Base-by-base conservation (phyloP, 2,329 filamentous ascomycete species). In the Allantophomopsis cytisporea region DNA sequence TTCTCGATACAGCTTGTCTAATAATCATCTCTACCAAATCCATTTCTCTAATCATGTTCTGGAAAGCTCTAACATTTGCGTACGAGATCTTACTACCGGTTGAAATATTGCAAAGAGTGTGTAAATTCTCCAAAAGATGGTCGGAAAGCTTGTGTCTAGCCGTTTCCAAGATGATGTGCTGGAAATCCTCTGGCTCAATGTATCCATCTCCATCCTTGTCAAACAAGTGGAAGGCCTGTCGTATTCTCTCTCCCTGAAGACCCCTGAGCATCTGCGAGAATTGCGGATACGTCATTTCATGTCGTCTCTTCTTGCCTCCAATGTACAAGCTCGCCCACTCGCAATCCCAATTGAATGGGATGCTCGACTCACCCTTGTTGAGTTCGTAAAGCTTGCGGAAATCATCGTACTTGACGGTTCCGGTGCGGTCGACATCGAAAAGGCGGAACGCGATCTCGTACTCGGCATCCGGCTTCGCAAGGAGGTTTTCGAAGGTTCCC, bases 401-500 rank as follows among this genome's bases (percentile, higher is more conserved):
- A 52, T 87, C 77, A 31, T 94, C 83, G 56, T 89, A 94, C 59
- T 88, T 89, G 54, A 98, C 86, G 37, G 73, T 73, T 44, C 91
- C 91, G 15, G 77, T 83, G 45, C 83, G 76, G 38, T 89, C 79
- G 51, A 85, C 72, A 56, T 96, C 89, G 62, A 98, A 98, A 40
- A 98, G 73, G 52, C 91, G 84, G 66, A 96, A 98, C 13, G 91
- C 89, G 52, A 98, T 94, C 62, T 96, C 88, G 64, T 98, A 98
- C 65, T 98, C 91, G 59, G 91, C 91, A 56, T 96, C 91, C 45
- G 91, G 83, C 64, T 95, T 96, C 50, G 73, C 71, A 43, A 98
- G 78, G 46, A 98, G 74, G 66, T 94, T 93, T 65, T 95, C 85
- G 62, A 96, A 98, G 47, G 83, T 81, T 36, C 74, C 78, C 87